phyloP scores from a whole-genome alignment of 208 protist species.

The Crithidia expoeki region DNA sequence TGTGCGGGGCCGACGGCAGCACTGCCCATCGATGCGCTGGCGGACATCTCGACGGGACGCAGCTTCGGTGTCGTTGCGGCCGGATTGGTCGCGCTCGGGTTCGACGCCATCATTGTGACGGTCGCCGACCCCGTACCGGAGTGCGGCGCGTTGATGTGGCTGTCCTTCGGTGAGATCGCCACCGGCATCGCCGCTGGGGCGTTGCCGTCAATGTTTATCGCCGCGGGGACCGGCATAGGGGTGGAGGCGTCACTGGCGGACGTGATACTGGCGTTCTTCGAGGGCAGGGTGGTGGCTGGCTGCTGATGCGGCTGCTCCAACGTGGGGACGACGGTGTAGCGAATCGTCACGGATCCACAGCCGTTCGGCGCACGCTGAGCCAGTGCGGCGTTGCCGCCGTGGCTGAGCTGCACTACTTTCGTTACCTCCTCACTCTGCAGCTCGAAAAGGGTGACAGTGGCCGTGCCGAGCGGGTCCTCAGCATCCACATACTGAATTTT shows the following conservation, averaged over 20 bases:
- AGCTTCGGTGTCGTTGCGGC: conserved; percentile 27
- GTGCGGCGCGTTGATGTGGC: conserved; percentile 18
- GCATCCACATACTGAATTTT: conserved; percentile 51
- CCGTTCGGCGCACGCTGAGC: conserved; percentile 54
- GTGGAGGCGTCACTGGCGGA: conserved; percentile 18
- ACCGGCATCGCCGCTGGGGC: conserved; percentile 21
- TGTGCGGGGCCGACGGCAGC: conserved; percentile 2
- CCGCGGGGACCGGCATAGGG: conserved; percentile 29
- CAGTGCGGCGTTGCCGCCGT: conserved; percentile 66
- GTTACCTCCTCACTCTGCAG: conserved; percentile 30
- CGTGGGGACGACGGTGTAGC: conserved; percentile 51
- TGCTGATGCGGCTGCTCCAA: neutral
- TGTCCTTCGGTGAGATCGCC: conserved; percentile 9
- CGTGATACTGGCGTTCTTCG: conserved; percentile 17
- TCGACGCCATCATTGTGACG: conserved; percentile 16
- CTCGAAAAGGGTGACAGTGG: conserved; percentile 74
- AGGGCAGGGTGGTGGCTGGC: neutral
- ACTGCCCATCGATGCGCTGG: conserved; percentile 9
- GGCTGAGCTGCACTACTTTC: conserved; percentile 57
- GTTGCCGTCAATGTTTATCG: conserved; percentile 33
- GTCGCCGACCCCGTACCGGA: neutral
- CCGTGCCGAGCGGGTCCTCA: conserved; percentile 75
- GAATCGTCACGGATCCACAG: conserved; percentile 58
- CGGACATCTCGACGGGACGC: conserved; percentile 18
- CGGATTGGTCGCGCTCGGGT: conserved; percentile 29